Evolutionary conservation across 1,284 basidiomycete species (phyloP).

Genomic region (Austropuccinia psidii): DNA sequence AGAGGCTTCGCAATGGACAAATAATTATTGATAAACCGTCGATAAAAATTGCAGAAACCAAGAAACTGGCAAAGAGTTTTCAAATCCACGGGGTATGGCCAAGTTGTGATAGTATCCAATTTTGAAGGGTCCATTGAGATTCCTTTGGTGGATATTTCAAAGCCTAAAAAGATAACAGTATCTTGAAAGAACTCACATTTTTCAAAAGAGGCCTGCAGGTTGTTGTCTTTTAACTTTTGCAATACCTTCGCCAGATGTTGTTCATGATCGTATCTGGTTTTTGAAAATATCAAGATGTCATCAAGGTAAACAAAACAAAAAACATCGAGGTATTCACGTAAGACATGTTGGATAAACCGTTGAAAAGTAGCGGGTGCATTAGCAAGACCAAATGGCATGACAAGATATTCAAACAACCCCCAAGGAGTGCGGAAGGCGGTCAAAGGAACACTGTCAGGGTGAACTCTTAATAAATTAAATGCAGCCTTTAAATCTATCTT

Average conservation of each 20-base stretch:
- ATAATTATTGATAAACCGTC: conserved; percentile 6
- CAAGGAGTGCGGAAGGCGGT: conserved; percentile 49
- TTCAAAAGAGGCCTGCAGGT: not conserved
- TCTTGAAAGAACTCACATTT: conserved; percentile 12
- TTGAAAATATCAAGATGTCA: conserved; percentile 22
- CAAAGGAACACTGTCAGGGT: not conserved
- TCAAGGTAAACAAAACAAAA: conserved; percentile 24
- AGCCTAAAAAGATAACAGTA: conserved; percentile 12
- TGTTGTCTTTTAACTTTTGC: not conserved
- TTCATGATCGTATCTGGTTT: not conserved
- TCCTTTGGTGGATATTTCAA: not conserved
- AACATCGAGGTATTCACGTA: not conserved
- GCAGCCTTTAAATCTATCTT: conserved; percentile 45
- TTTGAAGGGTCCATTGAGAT: conserved; percentile 15
- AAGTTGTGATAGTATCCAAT: not conserved
- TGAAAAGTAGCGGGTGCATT: conserved; percentile 48
- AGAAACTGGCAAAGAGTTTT: not conserved
- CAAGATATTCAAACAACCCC: conserved; percentile 49
- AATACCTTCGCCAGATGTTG: not conserved
- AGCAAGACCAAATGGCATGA: conserved; percentile 51
- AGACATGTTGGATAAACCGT: conserved; percentile 6
- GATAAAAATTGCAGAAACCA: conserved; percentile 18
- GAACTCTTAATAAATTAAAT: conserved; percentile 46
- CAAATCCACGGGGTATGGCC: not conserved
- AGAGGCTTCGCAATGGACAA: not conserved